These are phyloP conservation scores for Daldinia vernicosa DNA, from an alignment of 495 filamentous ascomycete species.

Conservation along the genomic window DNA sequence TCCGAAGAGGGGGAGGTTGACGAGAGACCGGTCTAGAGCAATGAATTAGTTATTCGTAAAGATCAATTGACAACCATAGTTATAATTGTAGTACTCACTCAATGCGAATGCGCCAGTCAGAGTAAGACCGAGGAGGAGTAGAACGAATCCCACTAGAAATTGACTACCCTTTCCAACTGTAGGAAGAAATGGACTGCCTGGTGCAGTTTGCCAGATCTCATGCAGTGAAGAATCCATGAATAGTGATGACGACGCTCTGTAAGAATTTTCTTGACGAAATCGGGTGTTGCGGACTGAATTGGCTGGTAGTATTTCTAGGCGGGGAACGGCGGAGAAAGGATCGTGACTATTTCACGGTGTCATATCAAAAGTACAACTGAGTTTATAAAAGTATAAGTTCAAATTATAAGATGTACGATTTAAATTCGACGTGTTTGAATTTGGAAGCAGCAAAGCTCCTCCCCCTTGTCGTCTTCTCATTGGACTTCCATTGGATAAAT, in stretches of 20 bases:
- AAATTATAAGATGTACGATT: background rate
- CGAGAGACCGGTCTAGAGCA: conserved; percentile 80
- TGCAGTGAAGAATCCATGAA: conserved; percentile 77
- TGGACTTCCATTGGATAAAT: background rate
- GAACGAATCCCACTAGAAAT: conserved; percentile 80
- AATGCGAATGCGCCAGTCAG: conserved; percentile 80
- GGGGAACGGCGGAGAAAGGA: background rate
- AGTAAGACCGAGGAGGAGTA: conserved; percentile 73
- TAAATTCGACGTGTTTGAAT: background rate
- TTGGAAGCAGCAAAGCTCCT: conserved; percentile 2
- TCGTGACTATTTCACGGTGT: conserved; percentile 4
- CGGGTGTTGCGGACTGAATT: background rate
- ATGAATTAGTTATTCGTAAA: conserved; percentile 14
- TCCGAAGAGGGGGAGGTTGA: conserved; percentile 78
- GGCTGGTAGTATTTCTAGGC: background rate
- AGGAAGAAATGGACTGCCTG: conserved; percentile 82
- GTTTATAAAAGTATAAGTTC: too few species aligned
- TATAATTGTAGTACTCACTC: conserved; percentile 67
- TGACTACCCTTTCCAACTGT: conserved; percentile 83
- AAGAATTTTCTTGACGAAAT: conserved; percentile 1
- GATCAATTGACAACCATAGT: background rate
- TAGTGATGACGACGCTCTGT: conserved; percentile 6
- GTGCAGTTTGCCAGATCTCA: conserved; percentile 88
- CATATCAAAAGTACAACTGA: too few species aligned
- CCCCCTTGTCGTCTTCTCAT: background rate